Conservation (phyloP, 139 green algal genomes). For the Chlorella ohadii region DNA sequence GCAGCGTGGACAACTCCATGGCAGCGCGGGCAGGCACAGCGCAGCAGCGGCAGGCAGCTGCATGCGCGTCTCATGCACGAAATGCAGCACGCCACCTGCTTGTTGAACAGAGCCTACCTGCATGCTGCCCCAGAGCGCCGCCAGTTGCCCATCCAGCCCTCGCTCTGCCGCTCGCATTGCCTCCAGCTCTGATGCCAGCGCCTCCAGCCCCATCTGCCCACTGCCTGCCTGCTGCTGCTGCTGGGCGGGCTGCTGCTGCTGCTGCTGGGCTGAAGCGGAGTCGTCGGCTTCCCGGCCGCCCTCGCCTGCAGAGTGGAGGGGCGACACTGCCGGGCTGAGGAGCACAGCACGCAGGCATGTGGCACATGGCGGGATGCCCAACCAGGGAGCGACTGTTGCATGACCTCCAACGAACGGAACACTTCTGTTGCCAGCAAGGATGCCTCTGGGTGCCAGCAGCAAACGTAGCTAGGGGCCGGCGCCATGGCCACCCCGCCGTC, state of each 20-base stretch:
- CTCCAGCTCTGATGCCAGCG: background rate
- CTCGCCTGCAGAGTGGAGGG: background rate
- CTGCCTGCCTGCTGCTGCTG: background rate
- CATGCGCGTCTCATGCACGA: too few relatives aligned
- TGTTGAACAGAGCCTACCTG: background rate
- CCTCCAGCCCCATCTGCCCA: background rate
- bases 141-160: background rate
- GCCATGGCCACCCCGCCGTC: too few relatives aligned
- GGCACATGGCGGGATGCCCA: background rate
- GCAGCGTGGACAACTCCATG: too few relatives aligned
- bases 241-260: background rate
- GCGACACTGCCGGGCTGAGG: too few relatives aligned
- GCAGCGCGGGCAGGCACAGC: too few relatives aligned
- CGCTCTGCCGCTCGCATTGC: background rate
- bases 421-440: too few relatives aligned
- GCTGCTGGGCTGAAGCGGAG: background rate
- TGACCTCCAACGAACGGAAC: too few relatives aligned
- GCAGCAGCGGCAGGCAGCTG: too few relatives aligned
- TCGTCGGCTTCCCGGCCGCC: background rate
- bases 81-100: background rate
- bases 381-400: background rate
- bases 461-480: too few relatives aligned
- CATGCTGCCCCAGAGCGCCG: conserved; percentile 8
- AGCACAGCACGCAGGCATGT: background rate
- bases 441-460: too few relatives aligned